These are phyloP conservation scores for Termitomyces sp. DNA, from an alignment of 768 basidiomycete genomes.

Conservation along the genomic window DNA sequence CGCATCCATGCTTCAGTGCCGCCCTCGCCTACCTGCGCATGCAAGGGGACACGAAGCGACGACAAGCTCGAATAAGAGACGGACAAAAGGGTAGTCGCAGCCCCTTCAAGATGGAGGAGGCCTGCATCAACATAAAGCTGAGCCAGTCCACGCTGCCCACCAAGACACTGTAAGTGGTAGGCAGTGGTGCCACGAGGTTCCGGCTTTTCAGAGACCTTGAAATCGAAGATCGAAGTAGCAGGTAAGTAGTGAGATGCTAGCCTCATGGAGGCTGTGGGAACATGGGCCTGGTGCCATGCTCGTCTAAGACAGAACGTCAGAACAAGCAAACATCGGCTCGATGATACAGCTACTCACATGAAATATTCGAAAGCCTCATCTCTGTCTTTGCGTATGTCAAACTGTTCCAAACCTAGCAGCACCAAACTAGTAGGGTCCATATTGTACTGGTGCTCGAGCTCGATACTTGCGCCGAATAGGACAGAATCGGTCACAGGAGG, in stretches of 20 bases:
- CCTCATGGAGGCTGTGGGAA: conserved; percentile 73
- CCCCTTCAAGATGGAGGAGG: conserved; percentile 75
- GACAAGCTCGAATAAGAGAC: conserved; percentile 74
- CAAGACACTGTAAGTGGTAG: conserved; percentile 65
- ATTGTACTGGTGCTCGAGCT: conserved; percentile 64
- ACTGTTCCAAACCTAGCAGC: conserved; percentile 62
- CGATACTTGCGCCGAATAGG: conserved; percentile 45
- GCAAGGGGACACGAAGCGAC: conserved; percentile 64
- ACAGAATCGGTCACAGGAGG: conserved; percentile 46
- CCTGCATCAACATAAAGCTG: conserved; percentile 77
- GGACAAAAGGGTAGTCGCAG: conserved; percentile 64
- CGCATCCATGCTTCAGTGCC: conserved; percentile 70
- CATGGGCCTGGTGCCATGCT: conserved; percentile 75
- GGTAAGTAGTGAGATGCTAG: conserved; percentile 72
- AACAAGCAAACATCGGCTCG: not conserved
- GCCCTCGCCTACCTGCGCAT: conserved; percentile 44
- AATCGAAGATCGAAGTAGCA: conserved; percentile 38
- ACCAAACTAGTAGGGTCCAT: conserved; percentile 85
- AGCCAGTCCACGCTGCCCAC: conserved; percentile 61
- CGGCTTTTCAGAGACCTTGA: conserved; percentile 29
- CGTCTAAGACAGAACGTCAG: conserved; percentile 40
- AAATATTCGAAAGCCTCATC: conserved; percentile 82
- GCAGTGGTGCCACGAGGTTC: conserved; percentile 44
- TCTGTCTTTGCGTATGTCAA: conserved; percentile 69
- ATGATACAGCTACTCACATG: conserved; percentile 41